Conservation (phyloP, 352 stramenopile species). For the Phytophthora citricola region DNA sequence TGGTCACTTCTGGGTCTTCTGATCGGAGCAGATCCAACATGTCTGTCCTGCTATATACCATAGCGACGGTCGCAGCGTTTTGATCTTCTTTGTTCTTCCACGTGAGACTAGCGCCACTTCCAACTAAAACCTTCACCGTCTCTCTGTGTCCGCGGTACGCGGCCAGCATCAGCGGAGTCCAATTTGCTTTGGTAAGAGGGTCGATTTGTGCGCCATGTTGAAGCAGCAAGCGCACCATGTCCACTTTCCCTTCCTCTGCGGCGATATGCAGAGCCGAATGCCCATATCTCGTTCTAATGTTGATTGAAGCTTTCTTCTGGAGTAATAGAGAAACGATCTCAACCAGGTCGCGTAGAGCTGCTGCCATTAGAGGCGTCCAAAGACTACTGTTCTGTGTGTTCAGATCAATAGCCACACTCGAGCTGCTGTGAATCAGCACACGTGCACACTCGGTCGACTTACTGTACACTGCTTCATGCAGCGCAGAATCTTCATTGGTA, state of each 20-base stretch:
- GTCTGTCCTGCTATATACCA: constrained; percentile 17
- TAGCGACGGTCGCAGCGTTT: constrained; percentile 4
- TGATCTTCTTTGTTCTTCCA: neutral
- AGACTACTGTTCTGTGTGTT: constrained; percentile 2
- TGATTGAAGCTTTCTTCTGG: constrained; percentile 1
- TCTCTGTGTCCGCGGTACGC: constrained; percentile 16
- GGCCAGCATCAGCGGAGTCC: constrained; percentile 23
- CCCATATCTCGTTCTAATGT: constrained; percentile 3
- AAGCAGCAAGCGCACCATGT: constrained; percentile 13
- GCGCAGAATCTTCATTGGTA: constrained; percentile 17
- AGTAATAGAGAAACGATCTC: constrained; percentile 7
- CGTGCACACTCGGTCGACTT: neutral
- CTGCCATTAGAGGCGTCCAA: constrained; percentile 23
- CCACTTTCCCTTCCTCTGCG: constrained; percentile 13
- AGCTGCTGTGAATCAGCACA: neutral
- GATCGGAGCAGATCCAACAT: neutral
- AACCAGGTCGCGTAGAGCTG: constrained; percentile 9
- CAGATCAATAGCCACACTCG: neutral
- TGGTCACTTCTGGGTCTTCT: constrained; percentile 6
- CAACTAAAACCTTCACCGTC: constrained; percentile 8
- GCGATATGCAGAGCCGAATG: constrained; percentile 21
- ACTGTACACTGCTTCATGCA: constrained; percentile 27
- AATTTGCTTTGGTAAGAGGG: neutral
- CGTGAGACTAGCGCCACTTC: constrained; percentile 7
- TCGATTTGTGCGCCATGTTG: constrained; percentile 5